Conservation (phyloP, 257 asterid genomes). For the Ilex asprella region DNA sequence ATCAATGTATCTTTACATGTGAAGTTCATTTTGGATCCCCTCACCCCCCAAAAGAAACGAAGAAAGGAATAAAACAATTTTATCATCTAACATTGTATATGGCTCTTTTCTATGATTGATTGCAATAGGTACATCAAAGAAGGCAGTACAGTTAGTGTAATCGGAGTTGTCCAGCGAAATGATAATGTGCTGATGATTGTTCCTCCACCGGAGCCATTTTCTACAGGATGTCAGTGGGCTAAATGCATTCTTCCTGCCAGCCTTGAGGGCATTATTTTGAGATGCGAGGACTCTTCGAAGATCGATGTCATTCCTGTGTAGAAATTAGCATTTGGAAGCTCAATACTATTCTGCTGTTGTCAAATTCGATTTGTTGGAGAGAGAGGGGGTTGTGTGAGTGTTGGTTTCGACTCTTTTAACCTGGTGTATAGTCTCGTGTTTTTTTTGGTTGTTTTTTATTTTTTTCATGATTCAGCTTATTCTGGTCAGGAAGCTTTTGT, state of each 20-base stretch:
- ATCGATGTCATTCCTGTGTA: conserved; percentile 60
- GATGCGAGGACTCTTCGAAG: conserved; percentile 60
- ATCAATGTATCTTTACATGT: too few relatives aligned
- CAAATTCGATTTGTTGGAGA: neutral
- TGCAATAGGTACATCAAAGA: conserved; percentile 47
- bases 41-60: neutral
- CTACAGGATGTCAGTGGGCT: conserved; percentile 65
- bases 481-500: too few relatives aligned
- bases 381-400: conserved; percentile 2
- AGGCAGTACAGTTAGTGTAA: conserved; percentile 65
- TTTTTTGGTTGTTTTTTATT: neutral
- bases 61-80: neutral
- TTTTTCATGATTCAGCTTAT: neutral
- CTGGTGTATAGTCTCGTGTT: conserved; percentile 11
- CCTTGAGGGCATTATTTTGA: conserved; percentile 57
- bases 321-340: conserved; percentile 5
- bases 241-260: conserved; percentile 65
- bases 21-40: too few relatives aligned
- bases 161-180: conserved; percentile 72
- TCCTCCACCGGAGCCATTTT: conserved; percentile 58
- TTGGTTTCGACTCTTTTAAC: neutral
- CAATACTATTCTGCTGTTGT: neutral
- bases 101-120: conserved; percentile 1
- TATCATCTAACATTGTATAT: neutral
- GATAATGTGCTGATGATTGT: conserved; percentile 61